These are phyloP conservation scores for Cymbidium sinense DNA, from an alignment of 106 monocot species.

Conservation along the genomic window DNA sequence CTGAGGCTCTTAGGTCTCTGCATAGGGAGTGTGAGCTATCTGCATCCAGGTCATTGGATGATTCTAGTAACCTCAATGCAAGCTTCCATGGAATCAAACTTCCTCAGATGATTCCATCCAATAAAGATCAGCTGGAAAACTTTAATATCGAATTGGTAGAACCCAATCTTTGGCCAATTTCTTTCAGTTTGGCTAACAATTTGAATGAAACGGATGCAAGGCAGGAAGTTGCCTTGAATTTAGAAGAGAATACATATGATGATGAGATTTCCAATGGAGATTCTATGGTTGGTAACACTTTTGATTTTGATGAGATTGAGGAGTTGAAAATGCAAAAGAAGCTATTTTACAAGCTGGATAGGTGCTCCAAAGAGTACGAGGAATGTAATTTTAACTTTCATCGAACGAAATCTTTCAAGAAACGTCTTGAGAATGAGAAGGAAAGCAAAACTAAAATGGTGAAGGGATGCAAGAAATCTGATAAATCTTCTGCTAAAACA, in stretches of 20 bases:
- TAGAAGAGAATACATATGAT: not conserved
- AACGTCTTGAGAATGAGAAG: conserved; percentile 19
- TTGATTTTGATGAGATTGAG: conserved; percentile 61
- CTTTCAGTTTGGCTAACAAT: conserved; percentile 10
- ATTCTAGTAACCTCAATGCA: not conserved
- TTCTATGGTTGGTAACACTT: not conserved
- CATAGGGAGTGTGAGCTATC: not conserved
- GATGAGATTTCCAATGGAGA: not conserved
- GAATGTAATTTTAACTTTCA: conserved; percentile 48
- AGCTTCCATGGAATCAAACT: not conserved
- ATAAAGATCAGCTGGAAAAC: conserved; percentile 10
- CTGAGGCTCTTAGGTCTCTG: not conserved
- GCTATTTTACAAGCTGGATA: conserved; percentile 74
- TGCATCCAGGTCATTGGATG: not conserved
- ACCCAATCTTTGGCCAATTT: conserved; percentile 34
- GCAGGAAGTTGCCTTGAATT: not conserved
- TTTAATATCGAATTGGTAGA: conserved; percentile 46
- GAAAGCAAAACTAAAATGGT: conserved; percentile 3
- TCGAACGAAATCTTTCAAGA: conserved; percentile 33
- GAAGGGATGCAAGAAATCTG: conserved; percentile 20
- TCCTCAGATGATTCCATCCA: conserved; percentile 4
- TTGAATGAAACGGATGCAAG: not conserved
- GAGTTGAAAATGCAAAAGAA: conserved; percentile 52
- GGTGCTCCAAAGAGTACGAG: conserved; percentile 63
- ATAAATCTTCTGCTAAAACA: conserved; percentile 10